Evolutionary conservation across 352 stramenopile genomes (phyloP), one percentile per base, ranked within the genome.

Genomic region (Saprolegnia diclina): DNA sequence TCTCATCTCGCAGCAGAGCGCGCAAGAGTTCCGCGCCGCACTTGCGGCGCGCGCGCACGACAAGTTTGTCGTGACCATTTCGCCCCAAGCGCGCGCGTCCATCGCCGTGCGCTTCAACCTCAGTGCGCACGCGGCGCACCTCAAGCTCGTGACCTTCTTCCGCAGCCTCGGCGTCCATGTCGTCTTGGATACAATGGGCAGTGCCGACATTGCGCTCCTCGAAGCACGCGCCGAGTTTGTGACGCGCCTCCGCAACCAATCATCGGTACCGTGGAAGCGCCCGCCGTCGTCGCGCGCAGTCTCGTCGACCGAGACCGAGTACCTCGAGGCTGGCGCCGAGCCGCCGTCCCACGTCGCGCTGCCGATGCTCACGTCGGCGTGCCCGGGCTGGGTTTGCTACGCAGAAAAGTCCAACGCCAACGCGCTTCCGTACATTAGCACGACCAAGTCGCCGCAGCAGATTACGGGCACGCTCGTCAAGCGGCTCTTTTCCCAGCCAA

Each of bases 381-480:
- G 97, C 77, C 97, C 97, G 38, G 97, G 96, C 22, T 97, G 97
- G 82, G 95, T 99, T 24, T 99, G 96, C 73, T 97, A 98, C 69
- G 92, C 97, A 0, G 97, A 99, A 79, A 99, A 99, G 79, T 97
- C 91, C 22, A 86, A 96, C 54, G 89, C 93, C n/a, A 85, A 94
- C 38, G 87, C 90, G 0, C 95, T 99, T 21, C 95, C 94, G 21
- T 95, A 98, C 64, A 96, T 99, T 53, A 93, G 95, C 59, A 95
- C 89, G 5, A 96, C 87, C 42, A 98, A 98, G 72, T 99, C 95
- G 29, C 91, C 96, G 1, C 95, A 98, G 74, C 91, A 97, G 69
- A 98, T 99, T 79, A 83, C 91, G 22, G 84, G 91, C 11, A 87
- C 82, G 42, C 77, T 95, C 19, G 72, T 95, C 65, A 95, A 92